These are phyloP conservation scores for Aspergillus wentii DNA, from an alignment of 495 filamentous ascomycete species.

Conservation along the genomic window DNA sequence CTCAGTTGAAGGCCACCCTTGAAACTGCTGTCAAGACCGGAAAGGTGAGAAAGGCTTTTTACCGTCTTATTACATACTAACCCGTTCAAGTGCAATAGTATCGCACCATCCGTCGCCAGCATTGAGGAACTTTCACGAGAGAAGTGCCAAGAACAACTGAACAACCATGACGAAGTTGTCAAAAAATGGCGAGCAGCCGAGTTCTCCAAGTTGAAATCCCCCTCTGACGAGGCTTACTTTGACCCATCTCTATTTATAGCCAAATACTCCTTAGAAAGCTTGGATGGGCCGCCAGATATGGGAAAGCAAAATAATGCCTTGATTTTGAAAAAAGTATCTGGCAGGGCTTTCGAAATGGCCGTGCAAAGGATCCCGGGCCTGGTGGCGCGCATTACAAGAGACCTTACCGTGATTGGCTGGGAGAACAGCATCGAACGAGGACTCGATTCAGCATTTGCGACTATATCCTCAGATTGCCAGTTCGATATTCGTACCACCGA, in stretches of 20 bases:
- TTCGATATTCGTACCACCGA: slow-evolving; percentile 3
- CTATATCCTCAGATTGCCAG: neutral
- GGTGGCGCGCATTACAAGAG: too few relatives aligned
- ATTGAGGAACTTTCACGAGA: neutral
- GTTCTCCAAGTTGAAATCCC: neutral
- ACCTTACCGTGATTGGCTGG: neutral
- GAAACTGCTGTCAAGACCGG: slow-evolving; percentile 1
- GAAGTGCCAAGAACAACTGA: neutral
- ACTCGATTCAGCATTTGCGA: neutral
- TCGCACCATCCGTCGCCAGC: neutral
- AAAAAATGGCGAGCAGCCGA: neutral
- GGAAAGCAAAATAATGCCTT: neutral
- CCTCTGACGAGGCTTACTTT: neutral
- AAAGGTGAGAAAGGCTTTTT: slow-evolving; percentile 2
- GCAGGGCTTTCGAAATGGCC: too few relatives aligned
- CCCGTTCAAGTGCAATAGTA: neutral
- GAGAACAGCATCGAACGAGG: neutral
- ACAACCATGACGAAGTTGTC: neutral
- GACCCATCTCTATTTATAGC: neutral
- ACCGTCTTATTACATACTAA: neutral
- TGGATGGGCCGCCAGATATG: too few relatives aligned
- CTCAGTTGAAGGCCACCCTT: neutral
- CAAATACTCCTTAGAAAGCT: neutral
- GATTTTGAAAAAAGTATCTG: neutral
- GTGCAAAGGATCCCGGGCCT: neutral